Evolutionary conservation across 2,329 filamentous ascomycete genomes (phyloP).

Genomic region (Trichoderma polysporum): DNA sequence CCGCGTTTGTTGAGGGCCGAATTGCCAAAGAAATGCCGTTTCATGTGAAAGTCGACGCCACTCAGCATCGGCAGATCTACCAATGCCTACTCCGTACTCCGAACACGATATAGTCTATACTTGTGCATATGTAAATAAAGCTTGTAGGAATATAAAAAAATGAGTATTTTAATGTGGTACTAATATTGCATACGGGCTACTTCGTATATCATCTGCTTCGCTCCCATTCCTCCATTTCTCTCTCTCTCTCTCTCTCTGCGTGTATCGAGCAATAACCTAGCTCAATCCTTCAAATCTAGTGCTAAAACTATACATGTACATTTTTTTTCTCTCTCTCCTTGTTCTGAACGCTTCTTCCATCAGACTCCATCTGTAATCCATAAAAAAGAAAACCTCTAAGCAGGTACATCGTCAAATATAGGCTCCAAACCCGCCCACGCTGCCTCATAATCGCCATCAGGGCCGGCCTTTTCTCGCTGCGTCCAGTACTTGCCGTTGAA

Average conservation of each 20-base stretch:
- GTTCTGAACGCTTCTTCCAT: not conserved
- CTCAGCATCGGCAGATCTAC: not conserved
- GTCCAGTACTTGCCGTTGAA: slow-evolving; percentile 90
- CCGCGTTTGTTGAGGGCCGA: not conserved
- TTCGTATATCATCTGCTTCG: not conserved
- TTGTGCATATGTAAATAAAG: not conserved
- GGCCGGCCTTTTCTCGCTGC: slow-evolving; percentile 64
- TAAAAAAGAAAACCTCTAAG: not conserved
- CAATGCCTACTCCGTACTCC: not conserved
- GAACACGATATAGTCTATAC: not conserved
- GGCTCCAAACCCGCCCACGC: slow-evolving; percentile 74
- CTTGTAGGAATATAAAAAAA: not conserved
- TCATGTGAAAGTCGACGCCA: not conserved
- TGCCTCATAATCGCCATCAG: slow-evolving; percentile 52
- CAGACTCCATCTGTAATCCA: not conserved
- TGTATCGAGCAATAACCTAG: not conserved
- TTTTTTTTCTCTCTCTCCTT: not conserved
- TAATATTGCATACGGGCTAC: slow-evolving; percentile 18
- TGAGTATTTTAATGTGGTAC: not conserved
- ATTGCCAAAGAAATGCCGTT: not conserved
- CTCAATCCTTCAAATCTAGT: not conserved
- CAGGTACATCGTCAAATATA: slow-evolving; percentile 55
- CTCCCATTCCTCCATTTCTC: not conserved
- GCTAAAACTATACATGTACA: slow-evolving; percentile 5
- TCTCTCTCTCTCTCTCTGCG: not conserved